Base-by-base conservation (phyloP, 2,329 filamentous ascomycete species). In the Pseudogymnoascus sp. region DNA sequence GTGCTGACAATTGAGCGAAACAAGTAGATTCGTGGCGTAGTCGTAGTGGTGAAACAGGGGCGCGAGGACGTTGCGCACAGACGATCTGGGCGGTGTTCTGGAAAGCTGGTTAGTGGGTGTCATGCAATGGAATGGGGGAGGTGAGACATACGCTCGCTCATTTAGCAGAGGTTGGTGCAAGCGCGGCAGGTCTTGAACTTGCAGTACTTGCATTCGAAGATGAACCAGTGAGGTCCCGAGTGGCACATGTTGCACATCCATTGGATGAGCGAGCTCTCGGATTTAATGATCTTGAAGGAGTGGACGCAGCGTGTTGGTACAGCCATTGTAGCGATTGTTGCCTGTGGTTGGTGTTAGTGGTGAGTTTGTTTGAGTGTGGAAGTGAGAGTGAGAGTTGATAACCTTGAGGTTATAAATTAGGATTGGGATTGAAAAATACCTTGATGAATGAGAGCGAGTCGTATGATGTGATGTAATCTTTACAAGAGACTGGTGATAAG, bases 191-290 rank as follows among this genome's bases (percentile, higher is more conserved):
- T 80, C 74, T 88, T 85, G 60, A 87, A 75, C 73, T 85, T 85
- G 81, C 86, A 89, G 72, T 86, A 87, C 65, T 80, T 78, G 76
- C 86, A 89, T 73, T 89, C 84, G 67, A 82, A 88, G 70, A 89
- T 88, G 74, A 81, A 82, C 83, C 84, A 88, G 74, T 85, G 82
- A 61, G 85, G 85, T 1, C 85, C 85, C 1, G 81, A 82, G 65
- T 84, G 81, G 72, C 86, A 89, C 69, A 86, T 75, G 64, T 82
- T 80, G 77, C 86, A 89, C 60, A 79, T 78, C 85, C 85, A 89
- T 72, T 86, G 81, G 63, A 89, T 79, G 62, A 88, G 73, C 10
- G 80, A 86, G 70, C 77, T 86, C 69, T 88, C 84, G 31, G 84
- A 85, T 75, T 89, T 89, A 75, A 89, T 81, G 73, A 88, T 79